Conservation (phyloP, 441 rosid species). For the Hura crepitans region DNA sequence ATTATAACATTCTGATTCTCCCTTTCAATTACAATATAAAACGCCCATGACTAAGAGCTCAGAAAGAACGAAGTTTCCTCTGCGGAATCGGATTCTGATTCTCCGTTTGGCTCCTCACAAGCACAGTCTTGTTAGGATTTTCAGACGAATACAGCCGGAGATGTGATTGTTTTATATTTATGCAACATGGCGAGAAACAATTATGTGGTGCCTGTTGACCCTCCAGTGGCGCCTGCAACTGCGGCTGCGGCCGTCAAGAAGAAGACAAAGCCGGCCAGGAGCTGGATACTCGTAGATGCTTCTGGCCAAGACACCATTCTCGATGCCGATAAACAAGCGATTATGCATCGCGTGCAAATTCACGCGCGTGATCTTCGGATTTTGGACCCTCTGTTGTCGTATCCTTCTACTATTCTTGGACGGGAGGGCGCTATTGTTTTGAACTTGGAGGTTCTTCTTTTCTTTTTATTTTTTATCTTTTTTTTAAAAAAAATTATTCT, state of each 20-base stretch:
- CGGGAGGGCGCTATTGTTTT: conserved; percentile 90
- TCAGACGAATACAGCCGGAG: neutral
- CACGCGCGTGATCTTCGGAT: conserved; percentile 98
- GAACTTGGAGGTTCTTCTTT: conserved; percentile 67
- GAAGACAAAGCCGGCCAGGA: conserved; percentile 55
- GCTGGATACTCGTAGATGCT: conserved; percentile 61
- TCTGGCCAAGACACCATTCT: conserved; percentile 49
- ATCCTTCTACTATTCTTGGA: conserved; percentile 93
- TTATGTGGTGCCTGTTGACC: conserved; percentile 68
- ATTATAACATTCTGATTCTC: too few relatives aligned
- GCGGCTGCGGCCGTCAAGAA: conserved; percentile 42
- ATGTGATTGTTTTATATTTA: conserved; percentile 30
- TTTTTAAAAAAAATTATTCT: neutral
- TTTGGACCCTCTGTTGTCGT: conserved; percentile 85
- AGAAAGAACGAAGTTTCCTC: neutral
- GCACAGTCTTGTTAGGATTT: neutral
- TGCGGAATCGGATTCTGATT: neutral
- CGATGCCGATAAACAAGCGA: conserved; percentile 74
- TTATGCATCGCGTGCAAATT: conserved; percentile 95
- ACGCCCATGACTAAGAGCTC: neutral
- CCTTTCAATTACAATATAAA: neutral
- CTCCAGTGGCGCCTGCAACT: conserved; percentile 40
- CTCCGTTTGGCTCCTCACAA: neutral
- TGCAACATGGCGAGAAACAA: conserved; percentile 59
- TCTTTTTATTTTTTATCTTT: neutral